Evolutionary conservation across 257 asterid species (phyloP), one percentile per base, ranked within the genome.

Genomic region (Solanum rostratum): DNA sequence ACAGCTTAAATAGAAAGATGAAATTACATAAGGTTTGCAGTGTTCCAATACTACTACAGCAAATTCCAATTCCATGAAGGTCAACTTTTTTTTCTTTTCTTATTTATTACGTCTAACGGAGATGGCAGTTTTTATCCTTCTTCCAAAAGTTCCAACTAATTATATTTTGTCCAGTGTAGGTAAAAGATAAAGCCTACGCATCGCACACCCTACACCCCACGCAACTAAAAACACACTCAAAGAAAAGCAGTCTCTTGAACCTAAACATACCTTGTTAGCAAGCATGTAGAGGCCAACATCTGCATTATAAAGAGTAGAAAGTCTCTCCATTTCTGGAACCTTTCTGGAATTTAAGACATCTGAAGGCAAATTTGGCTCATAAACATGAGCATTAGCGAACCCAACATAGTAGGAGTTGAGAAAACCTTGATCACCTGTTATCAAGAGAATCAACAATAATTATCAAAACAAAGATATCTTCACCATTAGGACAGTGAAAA

Each of bases 271-370:
- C 98, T 97, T 97, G 88, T 97, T 97, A 71, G 99, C 99, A 83
- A 97, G 99, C 98, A 97, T 97, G 93, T 97, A 97, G 87, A 97
- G 99, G 81, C 99, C 99, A 91, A 97, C 98, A 93, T 97, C 99
- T 69, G 99, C 98, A 95, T 97, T 97, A 70, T 93, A 97, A 79
- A 97, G 59, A 70, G 99, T 97, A 59, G 98, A 97, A 89, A 97
- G 98, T 86, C 99, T 92, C 94, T 95, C 99, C 99, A 97, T 97
- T 91, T 91, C 87, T 46, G 98, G 97, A 85, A 62, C 85, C 50
- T 97, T 92, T 87, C 98, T 94, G 84, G 99, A 91, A 62, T 91
- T 93, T 86, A 96, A 90, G 79, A 90, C 93, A 80, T 94, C 97
- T 15, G 86, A 87, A 68, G 97, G 68, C 53, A 92, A 89, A 80